phyloP scores from a whole-genome alignment of 2,329 filamentous ascomycete genomes.

The Acephala macrosclerotiorum region DNA sequence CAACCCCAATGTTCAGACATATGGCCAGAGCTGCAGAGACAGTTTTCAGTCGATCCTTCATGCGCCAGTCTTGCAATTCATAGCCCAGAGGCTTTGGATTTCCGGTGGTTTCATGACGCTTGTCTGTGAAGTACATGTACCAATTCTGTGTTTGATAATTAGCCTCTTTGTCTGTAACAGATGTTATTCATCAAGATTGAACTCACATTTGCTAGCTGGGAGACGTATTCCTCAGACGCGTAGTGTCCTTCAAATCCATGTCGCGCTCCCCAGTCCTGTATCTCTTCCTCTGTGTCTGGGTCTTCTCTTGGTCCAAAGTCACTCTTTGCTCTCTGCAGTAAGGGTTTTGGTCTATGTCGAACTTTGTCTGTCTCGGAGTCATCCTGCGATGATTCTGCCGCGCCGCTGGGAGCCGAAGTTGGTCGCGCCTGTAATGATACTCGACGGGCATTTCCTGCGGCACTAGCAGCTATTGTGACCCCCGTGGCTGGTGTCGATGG shows the following conservation, averaged over 20 bases:
- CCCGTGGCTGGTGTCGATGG: slow-evolving; percentile 12
- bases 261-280: slow-evolving; percentile 51
- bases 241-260: slow-evolving; percentile 80
- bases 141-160: slow-evolving; percentile 73
- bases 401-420: slow-evolving; percentile 34
- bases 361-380: slow-evolving; percentile 38
- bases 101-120: slow-evolving; percentile 93
- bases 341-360: slow-evolving; percentile 36
- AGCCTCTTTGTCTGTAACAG: slow-evolving; percentile 24
- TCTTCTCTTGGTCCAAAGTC: slow-evolving; percentile 56
- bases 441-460: slow-evolving; percentile 5
- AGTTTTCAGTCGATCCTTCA: slow-evolving; percentile 95
- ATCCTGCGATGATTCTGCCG: slow-evolving; percentile 40
- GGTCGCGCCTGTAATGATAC: slow-evolving; percentile 25
- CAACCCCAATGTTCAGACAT: slow-evolving; percentile 96
- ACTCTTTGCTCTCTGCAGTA: slow-evolving; percentile 54
- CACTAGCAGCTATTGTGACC: slow-evolving; percentile 3
- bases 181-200: slow-evolving; percentile 13
- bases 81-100: slow-evolving; percentile 75
- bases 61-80: slow-evolving; percentile 91
- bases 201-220: slow-evolving; percentile 68
- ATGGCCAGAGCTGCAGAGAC: slow-evolving; percentile 94
- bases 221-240: slow-evolving; percentile 74
- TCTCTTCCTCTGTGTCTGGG: slow-evolving; percentile 37
- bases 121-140: slow-evolving; percentile 99